phyloP scores from a whole-genome alignment of 2,329 filamentous ascomycete genomes.

The Paecilomyces fulvus region DNA sequence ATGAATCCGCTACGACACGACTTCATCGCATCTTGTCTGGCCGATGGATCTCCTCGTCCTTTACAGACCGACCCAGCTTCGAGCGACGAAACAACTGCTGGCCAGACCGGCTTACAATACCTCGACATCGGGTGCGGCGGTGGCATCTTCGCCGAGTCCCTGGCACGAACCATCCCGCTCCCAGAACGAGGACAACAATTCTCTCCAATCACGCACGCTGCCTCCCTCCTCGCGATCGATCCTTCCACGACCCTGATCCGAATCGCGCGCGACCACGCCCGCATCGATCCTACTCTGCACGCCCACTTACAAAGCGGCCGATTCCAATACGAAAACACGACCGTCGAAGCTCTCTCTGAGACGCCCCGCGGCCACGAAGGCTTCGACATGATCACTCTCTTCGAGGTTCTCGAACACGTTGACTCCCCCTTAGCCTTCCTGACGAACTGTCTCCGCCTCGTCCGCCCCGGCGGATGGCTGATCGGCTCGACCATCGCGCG shows the following conservation, averaged over 20 bases:
- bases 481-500: conserved; percentile 87
- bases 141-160: conserved; percentile 82
- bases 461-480: conserved; percentile 87
- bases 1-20: conserved; percentile 97
- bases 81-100: background rate
- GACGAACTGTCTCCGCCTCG: conserved; percentile 48
- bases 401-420: conserved; percentile 95
- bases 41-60: conserved; percentile 39
- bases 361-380: conserved; percentile 24
- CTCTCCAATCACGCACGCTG: conserved; percentile 26
- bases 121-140: conserved; percentile 94
- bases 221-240: conserved; percentile 38
- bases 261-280: conserved; percentile 68
- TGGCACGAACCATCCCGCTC: conserved; percentile 34
- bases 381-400: conserved; percentile 77
- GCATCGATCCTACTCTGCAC: conserved; percentile 60
- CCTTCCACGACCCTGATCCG: conserved; percentile 36
- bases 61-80: background rate
- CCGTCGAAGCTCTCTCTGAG: conserved; percentile 60
- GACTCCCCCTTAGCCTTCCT: conserved; percentile 67
- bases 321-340: conserved; percentile 64
- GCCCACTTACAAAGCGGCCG: conserved; percentile 42
- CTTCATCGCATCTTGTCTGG: conserved; percentile 70
- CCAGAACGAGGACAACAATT: conserved; percentile 8
- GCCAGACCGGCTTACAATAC: conserved; percentile 49